These are phyloP conservation scores for Marasmius oreades DNA, from an alignment of 1,284 basidiomycete species.

Conservation along the genomic window DNA sequence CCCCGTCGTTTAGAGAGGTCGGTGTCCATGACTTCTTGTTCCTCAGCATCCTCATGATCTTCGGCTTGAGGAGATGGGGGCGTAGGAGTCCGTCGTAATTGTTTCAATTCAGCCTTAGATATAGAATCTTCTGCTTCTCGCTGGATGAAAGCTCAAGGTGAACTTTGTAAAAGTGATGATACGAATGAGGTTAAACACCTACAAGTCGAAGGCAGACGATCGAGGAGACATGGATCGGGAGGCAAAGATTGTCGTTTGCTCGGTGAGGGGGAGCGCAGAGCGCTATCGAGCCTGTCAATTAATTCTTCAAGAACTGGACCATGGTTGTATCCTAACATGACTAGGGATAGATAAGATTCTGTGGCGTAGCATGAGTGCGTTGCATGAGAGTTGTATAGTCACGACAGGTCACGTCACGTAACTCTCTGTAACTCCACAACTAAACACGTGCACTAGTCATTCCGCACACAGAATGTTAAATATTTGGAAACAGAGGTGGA, in stretches of 20 bases:
- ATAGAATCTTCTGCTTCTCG: conserved; percentile 60
- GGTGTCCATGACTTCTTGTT: conserved; percentile 10
- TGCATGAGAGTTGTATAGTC: background rate
- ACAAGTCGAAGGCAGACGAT: conserved; percentile 65
- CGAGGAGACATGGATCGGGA: conserved; percentile 59
- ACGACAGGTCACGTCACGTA: too few relatives aligned
- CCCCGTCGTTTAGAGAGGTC: conserved; percentile 2
- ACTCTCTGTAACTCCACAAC: too few relatives aligned
- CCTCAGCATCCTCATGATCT: conserved; percentile 17
- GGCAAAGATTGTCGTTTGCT: conserved; percentile 33
- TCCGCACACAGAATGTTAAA: conserved; percentile 40
- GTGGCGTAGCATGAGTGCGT: background rate
- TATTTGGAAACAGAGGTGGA: conserved; percentile 51
- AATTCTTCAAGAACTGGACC: conserved; percentile 40
- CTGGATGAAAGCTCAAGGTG: conserved; percentile 54
- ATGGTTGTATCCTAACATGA: conserved; percentile 41
- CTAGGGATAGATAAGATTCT: conserved; percentile 25
- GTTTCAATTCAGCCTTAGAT: conserved; percentile 48
- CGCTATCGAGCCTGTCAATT: conserved; percentile 28
- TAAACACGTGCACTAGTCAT: too few relatives aligned
- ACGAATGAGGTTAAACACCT: conserved; percentile 21
- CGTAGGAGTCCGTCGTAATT: conserved; percentile 40
- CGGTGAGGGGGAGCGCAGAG: conserved; percentile 7
- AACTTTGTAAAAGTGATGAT: conserved; percentile 14
- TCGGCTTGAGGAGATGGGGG: conserved; percentile 25